Conservation (phyloP, 495 filamentous ascomycete genomes). For the Trypethelium eluteriae region DNA sequence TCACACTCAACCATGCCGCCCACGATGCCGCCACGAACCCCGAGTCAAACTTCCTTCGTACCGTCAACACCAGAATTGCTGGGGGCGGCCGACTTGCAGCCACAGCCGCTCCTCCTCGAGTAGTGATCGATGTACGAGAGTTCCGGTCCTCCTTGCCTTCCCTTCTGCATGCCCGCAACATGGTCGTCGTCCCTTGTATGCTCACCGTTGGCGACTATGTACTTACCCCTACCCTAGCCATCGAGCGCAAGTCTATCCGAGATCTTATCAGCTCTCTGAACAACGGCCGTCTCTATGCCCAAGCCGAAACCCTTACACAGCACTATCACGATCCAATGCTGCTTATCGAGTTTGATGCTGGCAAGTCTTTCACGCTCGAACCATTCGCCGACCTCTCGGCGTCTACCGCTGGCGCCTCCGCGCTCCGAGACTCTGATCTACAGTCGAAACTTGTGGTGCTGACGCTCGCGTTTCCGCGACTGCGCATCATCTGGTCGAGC, state of each 20-base stretch:
- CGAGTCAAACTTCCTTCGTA: constrained; percentile 87
- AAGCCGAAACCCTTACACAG: constrained; percentile 87
- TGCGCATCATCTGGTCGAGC: constrained; percentile 88
- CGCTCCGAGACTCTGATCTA: constrained; percentile 56
- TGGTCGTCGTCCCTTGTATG: constrained; percentile 84
- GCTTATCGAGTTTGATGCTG: constrained; percentile 94
- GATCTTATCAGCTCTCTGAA: constrained; percentile 87
- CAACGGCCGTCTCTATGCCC: constrained; percentile 83
- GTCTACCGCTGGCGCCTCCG: constrained; percentile 49
- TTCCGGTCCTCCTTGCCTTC: constrained; percentile 90
- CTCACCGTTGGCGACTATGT: constrained; percentile 97
- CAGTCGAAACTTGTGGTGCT: constrained; percentile 89
- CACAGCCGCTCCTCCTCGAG: constrained; percentile 81
- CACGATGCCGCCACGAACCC: constrained; percentile 56
- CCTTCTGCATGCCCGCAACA: constrained; percentile 76
- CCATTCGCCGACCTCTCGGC: constrained; percentile 75
- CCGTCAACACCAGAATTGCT: constrained; percentile 92
- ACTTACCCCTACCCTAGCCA: constrained; percentile 77
- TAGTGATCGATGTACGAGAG: constrained; percentile 92
- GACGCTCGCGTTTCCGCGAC: constrained; percentile 80
- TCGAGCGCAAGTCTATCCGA: constrained; percentile 87
- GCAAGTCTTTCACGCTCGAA: constrained; percentile 94
- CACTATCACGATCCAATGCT: constrained; percentile 89
- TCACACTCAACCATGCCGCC: constrained; percentile 70
- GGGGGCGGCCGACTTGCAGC: constrained; percentile 83